Conservation (phyloP, 2,329 filamentous ascomycete genomes). For the Neoarthrinium moseri region DNA sequence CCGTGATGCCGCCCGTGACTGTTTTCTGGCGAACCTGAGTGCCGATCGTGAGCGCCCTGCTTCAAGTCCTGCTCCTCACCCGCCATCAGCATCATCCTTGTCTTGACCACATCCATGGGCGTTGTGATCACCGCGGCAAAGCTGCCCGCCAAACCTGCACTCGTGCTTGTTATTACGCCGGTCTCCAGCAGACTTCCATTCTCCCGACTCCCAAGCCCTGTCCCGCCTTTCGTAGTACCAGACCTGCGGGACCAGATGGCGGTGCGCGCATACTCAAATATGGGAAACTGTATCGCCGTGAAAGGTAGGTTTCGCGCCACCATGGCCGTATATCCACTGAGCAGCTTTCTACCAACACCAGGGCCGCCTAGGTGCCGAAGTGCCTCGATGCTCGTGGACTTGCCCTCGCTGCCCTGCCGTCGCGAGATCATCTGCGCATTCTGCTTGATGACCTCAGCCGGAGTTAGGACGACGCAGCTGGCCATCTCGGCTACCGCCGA, state of each 20-base stretch:
- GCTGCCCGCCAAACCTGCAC: conserved; percentile 72
- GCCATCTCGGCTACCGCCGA: conserved; percentile 79
- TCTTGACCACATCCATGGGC: conserved; percentile 87
- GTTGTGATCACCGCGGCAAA: conserved; percentile 81
- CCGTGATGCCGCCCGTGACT: conserved; percentile 22
- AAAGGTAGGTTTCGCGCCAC: conserved; percentile 83
- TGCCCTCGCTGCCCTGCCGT: conserved; percentile 14
- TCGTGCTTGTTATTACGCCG: conserved; percentile 67
- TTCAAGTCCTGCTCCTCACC: conserved; percentile 31
- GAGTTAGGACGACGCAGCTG: conserved; percentile 82
- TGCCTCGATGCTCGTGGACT: conserved; percentile 46
- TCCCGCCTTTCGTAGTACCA: conserved; percentile 11
- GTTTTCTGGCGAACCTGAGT: conserved; percentile 29
- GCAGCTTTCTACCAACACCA: conserved; percentile 56
- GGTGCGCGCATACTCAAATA: conserved; percentile 75
- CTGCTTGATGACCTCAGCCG: conserved; percentile 89
- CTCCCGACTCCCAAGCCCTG: conserved; percentile 25
- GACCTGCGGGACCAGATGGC: conserved; percentile 39
- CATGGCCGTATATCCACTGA: conserved; percentile 75
- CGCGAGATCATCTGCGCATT: conserved; percentile 78
- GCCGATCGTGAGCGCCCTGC: conserved; percentile 24
- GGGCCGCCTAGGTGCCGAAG: conserved; percentile 51
- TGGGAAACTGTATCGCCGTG: conserved; percentile 83
- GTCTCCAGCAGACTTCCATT: conserved; percentile 56
- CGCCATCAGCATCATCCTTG: conserved; percentile 78